phyloP scores from a whole-genome alignment of 495 filamentous ascomycete species.

The Aspergillus ellipticus region DNA sequence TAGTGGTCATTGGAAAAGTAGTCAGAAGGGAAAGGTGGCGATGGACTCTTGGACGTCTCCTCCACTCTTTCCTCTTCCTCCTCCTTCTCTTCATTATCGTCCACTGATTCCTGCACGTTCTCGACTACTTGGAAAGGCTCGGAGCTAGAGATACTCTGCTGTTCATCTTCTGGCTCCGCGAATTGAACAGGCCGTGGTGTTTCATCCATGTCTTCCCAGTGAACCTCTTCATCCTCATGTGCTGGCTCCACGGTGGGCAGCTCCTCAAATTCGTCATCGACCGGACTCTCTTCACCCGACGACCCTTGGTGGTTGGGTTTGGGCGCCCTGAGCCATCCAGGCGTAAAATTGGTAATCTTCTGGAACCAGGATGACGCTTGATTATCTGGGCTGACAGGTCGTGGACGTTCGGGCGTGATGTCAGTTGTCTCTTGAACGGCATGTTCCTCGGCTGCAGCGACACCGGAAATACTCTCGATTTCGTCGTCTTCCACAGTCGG shows the following conservation, averaged over 20 bases:
- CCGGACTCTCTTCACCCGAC: constrained; percentile 16
- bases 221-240: constrained; percentile 11
- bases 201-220: constrained; percentile 6
- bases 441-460: constrained; percentile 13
- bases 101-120: constrained; percentile 7
- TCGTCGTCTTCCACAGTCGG: constrained; percentile 12
- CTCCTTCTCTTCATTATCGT: constrained; percentile 9
- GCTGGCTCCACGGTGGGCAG: constrained; percentile 10
- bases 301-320: constrained; percentile 16
- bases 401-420: constrained; percentile 26
- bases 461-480: constrained; percentile 17
- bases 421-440: constrained; percentile 16
- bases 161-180: constrained; percentile 6
- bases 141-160: constrained; percentile 3
- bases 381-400: constrained; percentile 13
- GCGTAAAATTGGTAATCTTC: constrained; percentile 37
- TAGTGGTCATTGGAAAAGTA: constrained; percentile 49
- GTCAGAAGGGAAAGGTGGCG: constrained; percentile 33
- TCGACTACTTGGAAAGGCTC: constrained; percentile 4
- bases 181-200: constrained; percentile 4
- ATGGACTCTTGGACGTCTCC: constrained; percentile 1
- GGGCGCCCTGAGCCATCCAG: constrained; percentile 40
- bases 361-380: constrained; percentile 38
- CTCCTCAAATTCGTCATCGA: constrained; percentile 19
- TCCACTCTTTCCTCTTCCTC: constrained; percentile 7